Base-by-base conservation (phyloP, 352 stramenopile species). In the Pythium coloratum region DNA sequence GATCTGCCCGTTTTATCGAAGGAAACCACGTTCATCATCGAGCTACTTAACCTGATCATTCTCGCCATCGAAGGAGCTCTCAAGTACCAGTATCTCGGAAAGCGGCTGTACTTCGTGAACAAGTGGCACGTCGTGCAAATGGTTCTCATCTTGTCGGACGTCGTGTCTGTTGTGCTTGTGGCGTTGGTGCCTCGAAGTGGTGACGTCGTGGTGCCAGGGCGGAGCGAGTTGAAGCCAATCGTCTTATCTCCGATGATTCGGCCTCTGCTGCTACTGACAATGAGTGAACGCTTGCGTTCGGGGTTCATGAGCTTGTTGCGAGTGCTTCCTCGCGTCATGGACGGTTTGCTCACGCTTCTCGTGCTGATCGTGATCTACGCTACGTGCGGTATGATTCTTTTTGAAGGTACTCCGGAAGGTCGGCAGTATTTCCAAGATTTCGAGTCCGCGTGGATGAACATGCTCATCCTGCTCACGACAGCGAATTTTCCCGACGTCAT, bases 401-500 rank as follows among this genome's bases (percentile, higher is more conserved):
- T 92, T 40, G 74, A 86, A 69, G 82, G 78, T n/a, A 84, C 73
- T 0, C 44, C 69, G 10, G 80, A 90, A 73, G 82, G 75, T 32
- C 62, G 58, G 1, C 56, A 61, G 46, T 87, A 88, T 53, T 90
- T 91, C 42, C 67, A 59, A 20, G 75, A 76, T 16, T 88, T 91
- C 33, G 59, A 68, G 18, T 77, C 88, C 26, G 59, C 82, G 9
- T 80, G 67, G 40, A 75, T 88, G 69, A 87, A 79, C 38, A 67
- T 95, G 55, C 75, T 90, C 33, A 78, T 93, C 30, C 55, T 93
- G 62, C 55, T 92, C 13, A 94, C 87, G 30, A 95, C 87, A 1
- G 84, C 83, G 4, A 95, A 95, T 62, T 93, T 85, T n/a, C 87
- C 87, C 1, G 85, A 95, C 68, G 71, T 95, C 14, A 90, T 91